Base-by-base conservation (phyloP, 1,284 basidiomycete species). In the Rugosomyces carneus region DNA sequence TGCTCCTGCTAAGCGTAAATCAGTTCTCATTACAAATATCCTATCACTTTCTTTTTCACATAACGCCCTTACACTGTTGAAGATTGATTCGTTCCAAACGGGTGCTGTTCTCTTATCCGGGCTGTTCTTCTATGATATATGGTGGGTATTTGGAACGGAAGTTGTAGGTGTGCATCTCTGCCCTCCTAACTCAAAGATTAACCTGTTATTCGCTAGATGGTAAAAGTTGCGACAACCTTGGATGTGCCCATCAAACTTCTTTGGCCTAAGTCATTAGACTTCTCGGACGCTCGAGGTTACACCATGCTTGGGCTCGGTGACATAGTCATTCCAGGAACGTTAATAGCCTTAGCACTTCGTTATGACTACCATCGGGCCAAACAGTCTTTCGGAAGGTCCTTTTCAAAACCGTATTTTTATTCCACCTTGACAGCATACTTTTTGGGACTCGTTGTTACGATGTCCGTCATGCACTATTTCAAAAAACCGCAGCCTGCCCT, bases 231-330 rank as follows among this genome's bases (percentile, higher is more conserved):
- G 1, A 93, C 87, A 27, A 84, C 78, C 46, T 80, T 98, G 47
- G 93, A 98, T 57, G 82, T 87, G n/a, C 95, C 95, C 10, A 96
- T 95, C 68, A 95, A 95, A 66, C 69, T 95, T 29, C 71, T 93
- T 31, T 93, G 88, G 76, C 84, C 91, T 0, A 91, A 89, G 57
- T 83, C 84, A 0, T 52, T 81, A 47, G 58, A 57, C n/a, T 79
- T 85, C 53, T 70, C 72, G 23, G 64, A 68, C 36, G 67, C 66
- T 34, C 65, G 75, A 40, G 89, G 91, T 8, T 90, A 83, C 63
- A 89, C 92, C 31, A 89, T 98, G 83, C 82, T 99, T 20, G 95
- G 95, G 4, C 73, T 98, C 2, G 93, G 95, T 23, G 91, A 93
- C 61, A 81, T 95, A 46, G 90, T 95, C 19, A 76, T 93, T 31